These are phyloP conservation scores for Fusarium fujikuroi DNA, from an alignment of 2,329 filamentous ascomycete species.

Conservation along the genomic window DNA sequence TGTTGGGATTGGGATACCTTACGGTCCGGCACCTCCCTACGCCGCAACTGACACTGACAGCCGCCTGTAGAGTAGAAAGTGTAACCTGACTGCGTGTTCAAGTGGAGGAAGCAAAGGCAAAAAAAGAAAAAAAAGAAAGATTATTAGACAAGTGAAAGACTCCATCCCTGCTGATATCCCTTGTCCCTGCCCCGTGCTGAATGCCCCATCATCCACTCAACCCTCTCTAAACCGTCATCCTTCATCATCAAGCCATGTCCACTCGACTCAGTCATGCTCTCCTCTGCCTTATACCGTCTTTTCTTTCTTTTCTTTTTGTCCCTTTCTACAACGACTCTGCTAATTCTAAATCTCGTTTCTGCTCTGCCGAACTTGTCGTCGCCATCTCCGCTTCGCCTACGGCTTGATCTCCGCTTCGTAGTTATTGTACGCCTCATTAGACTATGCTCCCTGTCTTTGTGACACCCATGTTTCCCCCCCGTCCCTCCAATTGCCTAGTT, in stretches of 20 bases:
- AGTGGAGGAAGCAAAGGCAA: constrained; percentile 19
- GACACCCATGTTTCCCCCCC: constrained; percentile 34
- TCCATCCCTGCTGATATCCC: constrained; percentile 32
- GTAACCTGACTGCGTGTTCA: background rate
- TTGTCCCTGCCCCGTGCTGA: constrained; percentile 44
- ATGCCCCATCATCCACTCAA: constrained; percentile 42
- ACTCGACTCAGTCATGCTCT: constrained; percentile 7
- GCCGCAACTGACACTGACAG: constrained; percentile 40
- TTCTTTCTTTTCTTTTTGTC: background rate
- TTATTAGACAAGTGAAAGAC: constrained; percentile 21
- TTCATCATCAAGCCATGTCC: constrained; percentile 27
- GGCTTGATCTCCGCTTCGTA: constrained; percentile 22
- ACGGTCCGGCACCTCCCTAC: constrained; percentile 19
- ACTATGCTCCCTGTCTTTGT: constrained; percentile 32
- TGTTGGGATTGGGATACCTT: background rate
- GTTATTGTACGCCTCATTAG: constrained; percentile 21
- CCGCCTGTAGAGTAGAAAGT: constrained; percentile 1
- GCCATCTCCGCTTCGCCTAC: constrained; percentile 20
- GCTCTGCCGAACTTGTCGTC: background rate
- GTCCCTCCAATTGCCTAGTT: constrained; percentile 18
- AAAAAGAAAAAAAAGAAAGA: constrained; percentile 39
- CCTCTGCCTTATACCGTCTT: constrained; percentile 10
- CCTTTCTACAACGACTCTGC: background rate
- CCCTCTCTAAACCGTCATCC: constrained; percentile 27
- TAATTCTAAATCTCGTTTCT: background rate